These are phyloP conservation scores for Odontarrhena argentea DNA, from an alignment of 345 rosid genomes.

Conservation along the genomic window DNA sequence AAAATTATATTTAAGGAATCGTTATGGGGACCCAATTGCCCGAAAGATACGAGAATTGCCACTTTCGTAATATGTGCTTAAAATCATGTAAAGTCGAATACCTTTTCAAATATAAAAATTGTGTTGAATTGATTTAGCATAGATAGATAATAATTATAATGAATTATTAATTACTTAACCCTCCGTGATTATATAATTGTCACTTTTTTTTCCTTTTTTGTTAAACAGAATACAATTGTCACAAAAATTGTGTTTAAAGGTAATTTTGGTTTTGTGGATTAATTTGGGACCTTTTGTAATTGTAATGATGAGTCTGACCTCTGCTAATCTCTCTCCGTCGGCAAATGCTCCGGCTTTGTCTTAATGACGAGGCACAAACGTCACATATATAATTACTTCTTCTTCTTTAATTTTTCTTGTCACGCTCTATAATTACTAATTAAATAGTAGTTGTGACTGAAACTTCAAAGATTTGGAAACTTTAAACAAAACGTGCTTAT, in stretches of 20 bases:
- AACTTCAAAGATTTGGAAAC: conserved; percentile 11
- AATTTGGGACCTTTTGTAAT: conserved; percentile 7
- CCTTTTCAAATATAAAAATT: conserved; percentile 25
- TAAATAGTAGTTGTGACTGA: conserved; percentile 1
- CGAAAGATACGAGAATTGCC: conserved; percentile 18
- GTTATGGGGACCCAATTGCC: conserved; percentile 31
- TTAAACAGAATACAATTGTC: too few relatives aligned
- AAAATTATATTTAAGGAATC: not conserved
- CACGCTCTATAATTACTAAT: not conserved
- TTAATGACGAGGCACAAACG: conserved; percentile 12
- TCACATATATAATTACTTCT: conserved; percentile 4
- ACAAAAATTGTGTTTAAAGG: conserved; percentile 11
- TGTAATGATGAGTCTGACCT: conserved; percentile 31
- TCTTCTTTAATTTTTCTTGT: too few relatives aligned
- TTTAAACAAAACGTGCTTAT: conserved; percentile 18
- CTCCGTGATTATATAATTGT: not conserved
- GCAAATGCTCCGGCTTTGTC: conserved; percentile 10
- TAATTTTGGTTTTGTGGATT: conserved; percentile 11
- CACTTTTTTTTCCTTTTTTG: not conserved
- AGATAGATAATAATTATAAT: not conserved
- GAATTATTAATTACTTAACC: conserved; percentile 28
- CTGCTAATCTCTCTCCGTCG: conserved; percentile 36
- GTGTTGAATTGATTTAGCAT: not conserved
- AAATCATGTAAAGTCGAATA: conserved; percentile 31
- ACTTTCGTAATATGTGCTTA: conserved; percentile 19